Conservation (phyloP, 345 rosid species). For the Heritiera littoralis region DNA sequence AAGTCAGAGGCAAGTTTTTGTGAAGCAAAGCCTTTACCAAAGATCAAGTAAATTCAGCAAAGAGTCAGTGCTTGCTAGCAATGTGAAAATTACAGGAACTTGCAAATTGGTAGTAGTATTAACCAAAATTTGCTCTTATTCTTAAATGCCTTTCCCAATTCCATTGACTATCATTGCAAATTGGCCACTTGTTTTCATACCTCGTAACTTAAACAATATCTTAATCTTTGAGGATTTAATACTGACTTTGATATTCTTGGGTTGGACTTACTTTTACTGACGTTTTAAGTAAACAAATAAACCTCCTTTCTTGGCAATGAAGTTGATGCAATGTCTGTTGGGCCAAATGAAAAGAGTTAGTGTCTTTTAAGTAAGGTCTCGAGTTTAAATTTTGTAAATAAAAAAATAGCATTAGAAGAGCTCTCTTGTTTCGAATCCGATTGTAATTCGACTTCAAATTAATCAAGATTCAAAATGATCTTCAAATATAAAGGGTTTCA, state of each 20-base stretch:
- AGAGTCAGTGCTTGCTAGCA: background rate
- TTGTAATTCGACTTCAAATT: too few species aligned
- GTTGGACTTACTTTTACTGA: background rate
- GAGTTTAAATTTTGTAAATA: too few species aligned
- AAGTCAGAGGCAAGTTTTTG: background rate
- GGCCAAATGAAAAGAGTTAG: too few species aligned
- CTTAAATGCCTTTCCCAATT: background rate
- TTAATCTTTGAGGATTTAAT: background rate
- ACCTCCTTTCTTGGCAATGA: background rate
- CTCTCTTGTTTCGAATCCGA: too few species aligned
- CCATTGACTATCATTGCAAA: background rate
- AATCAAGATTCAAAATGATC: too few species aligned
- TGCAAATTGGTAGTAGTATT: background rate
- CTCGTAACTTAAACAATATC: background rate
- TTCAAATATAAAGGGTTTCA: too few species aligned
- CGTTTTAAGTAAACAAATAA: too few species aligned
- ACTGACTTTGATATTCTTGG: background rate
- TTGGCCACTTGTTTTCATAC: background rate
- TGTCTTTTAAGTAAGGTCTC: too few species aligned
- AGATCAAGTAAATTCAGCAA: background rate
- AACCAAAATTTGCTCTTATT: background rate
- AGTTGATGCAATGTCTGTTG: background rate
- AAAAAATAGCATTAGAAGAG: too few species aligned
- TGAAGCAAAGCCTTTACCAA: background rate
- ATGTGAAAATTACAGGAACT: background rate